Conservation (phyloP, 805 yeast species). For the Saccharomycopsis synnaedendra region DNA sequence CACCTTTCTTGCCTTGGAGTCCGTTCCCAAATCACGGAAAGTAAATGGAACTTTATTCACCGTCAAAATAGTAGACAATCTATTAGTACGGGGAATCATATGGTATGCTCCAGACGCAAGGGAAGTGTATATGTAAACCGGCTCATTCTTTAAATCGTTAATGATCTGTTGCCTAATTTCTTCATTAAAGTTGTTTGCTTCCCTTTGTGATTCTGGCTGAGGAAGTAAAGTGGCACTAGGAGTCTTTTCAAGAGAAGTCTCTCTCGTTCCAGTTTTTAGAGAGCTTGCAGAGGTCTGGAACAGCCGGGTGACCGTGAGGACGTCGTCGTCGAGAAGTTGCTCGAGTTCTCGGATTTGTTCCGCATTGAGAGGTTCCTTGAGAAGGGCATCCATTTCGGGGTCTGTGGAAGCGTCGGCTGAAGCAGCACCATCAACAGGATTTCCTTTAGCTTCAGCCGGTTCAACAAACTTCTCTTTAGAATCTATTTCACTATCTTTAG, state of each 20-base stretch:
- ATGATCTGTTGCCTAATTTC: constrained; percentile 16
- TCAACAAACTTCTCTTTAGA: constrained; percentile 13
- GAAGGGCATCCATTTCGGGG: constrained; percentile 11
- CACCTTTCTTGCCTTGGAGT: constrained; percentile 70
- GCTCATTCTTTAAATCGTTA: constrained; percentile 31
- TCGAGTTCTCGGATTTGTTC: constrained; percentile 16
- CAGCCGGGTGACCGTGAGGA: constrained; percentile 8
- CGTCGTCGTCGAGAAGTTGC: constrained; percentile 11
- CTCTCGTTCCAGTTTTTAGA: not conserved
- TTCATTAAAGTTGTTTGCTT: constrained; percentile 8
- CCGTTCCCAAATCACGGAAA: constrained; percentile 76
- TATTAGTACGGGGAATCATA: constrained; percentile 64
- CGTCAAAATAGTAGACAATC: constrained; percentile 60
- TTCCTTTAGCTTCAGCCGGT: constrained; percentile 3
- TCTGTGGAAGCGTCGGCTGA: constrained; percentile 1
- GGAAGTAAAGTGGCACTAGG: constrained; percentile 14
- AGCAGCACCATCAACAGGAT: not conserved
- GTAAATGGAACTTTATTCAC: constrained; percentile 63
- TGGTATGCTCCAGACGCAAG: constrained; percentile 79
- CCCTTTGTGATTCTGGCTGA: constrained; percentile 8
- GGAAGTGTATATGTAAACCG: constrained; percentile 74
- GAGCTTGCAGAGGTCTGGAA: not conserved
- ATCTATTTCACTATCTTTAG: constrained; percentile 3
- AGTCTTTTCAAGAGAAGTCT: constrained; percentile 7
- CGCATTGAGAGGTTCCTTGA: constrained; percentile 6